These are phyloP conservation scores for Cladophialophora psammophila DNA, from an alignment of 2,329 filamentous ascomycete genomes.

Conservation along the genomic window DNA sequence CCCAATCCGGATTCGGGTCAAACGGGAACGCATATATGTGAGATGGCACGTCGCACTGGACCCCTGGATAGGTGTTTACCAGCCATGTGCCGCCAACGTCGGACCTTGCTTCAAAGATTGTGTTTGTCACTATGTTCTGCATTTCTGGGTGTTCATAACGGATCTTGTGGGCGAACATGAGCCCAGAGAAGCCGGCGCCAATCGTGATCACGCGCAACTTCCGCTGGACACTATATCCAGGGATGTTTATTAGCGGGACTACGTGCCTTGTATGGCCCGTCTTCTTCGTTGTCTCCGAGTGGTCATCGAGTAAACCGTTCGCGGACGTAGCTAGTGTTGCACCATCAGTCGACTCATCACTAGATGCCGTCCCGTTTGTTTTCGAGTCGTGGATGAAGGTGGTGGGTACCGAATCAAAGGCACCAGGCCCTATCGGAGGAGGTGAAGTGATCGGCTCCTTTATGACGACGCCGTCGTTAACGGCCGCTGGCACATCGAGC, in stretches of 20 bases:
- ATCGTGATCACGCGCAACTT: constrained; percentile 38
- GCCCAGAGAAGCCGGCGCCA: constrained; percentile 44
- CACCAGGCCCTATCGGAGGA: too few species aligned
- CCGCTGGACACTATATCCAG: constrained; percentile 21
- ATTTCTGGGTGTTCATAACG: constrained; percentile 46
- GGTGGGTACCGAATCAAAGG: too few species aligned
- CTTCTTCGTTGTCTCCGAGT: constrained; percentile 16
- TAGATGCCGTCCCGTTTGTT: neutral
- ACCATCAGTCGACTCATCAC: too few species aligned
- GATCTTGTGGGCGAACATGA: constrained; percentile 51
- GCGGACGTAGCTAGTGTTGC: neutral
- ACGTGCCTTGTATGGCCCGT: constrained; percentile 2
- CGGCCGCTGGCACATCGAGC: too few species aligned
- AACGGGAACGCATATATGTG: constrained; percentile 41
- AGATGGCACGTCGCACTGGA: constrained; percentile 70
- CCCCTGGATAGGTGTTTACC: constrained; percentile 53
- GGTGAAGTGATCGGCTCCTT: too few species aligned
- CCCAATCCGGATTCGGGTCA: constrained; percentile 54
- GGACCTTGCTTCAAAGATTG: constrained; percentile 53
- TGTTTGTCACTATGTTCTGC: constrained; percentile 46
- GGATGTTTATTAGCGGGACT: constrained; percentile 33
- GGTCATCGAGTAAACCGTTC: neutral
- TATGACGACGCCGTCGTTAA: too few species aligned
- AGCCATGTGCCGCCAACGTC: constrained; percentile 54
- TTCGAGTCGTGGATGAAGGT: neutral